Evolutionary conservation across 805 yeast species (phyloP).

Genomic region (Candida ascalaphidarum): DNA sequence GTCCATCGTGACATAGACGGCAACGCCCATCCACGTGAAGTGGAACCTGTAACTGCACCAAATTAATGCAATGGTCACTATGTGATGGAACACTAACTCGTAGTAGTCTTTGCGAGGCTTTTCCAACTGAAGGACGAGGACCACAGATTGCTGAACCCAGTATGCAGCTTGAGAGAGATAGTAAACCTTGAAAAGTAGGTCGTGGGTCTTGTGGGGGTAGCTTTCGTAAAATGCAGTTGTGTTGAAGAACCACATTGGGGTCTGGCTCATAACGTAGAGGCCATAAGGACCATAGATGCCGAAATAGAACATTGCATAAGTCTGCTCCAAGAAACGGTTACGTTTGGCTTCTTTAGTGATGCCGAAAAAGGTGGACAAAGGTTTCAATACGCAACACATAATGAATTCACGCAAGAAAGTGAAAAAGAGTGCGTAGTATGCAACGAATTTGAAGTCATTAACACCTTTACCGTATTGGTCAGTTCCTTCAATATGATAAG

Average conservation of each 20-base stretch:
- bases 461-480: conserved; percentile 81
- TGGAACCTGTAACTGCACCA: conserved; percentile 87
- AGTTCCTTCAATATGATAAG: conserved; percentile 55
- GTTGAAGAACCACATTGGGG: conserved; percentile 85
- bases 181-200: conserved; percentile 62
- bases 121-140: conserved; percentile 76
- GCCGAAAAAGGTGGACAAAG: conserved; percentile 53
- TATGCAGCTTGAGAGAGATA: conserved; percentile 92
- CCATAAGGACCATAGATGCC: conserved; percentile 81
- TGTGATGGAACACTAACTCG: conserved; percentile 89
- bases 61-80: conserved; percentile 82
- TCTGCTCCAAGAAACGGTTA: conserved; percentile 87
- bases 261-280: conserved; percentile 69
- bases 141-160: conserved; percentile 94
- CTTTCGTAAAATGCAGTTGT: conserved; percentile 71
- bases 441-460: conserved; percentile 73
- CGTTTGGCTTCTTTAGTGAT: conserved; percentile 47
- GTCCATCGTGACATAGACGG: conserved; percentile 92
- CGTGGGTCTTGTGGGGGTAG: conserved; percentile 79
- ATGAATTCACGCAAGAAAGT: conserved; percentile 84
- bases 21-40: conserved; percentile 92
- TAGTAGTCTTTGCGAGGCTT: conserved; percentile 91
- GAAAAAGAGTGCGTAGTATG: conserved; percentile 76
- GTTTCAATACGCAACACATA: conserved; percentile 75
- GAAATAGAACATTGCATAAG: conserved; percentile 76